A percentile compares a stretch with the other conserved stretches of the same genome.
Conservation (phyloP, 140 eudicot species). For the Stevia rebaudiana region DNA sequence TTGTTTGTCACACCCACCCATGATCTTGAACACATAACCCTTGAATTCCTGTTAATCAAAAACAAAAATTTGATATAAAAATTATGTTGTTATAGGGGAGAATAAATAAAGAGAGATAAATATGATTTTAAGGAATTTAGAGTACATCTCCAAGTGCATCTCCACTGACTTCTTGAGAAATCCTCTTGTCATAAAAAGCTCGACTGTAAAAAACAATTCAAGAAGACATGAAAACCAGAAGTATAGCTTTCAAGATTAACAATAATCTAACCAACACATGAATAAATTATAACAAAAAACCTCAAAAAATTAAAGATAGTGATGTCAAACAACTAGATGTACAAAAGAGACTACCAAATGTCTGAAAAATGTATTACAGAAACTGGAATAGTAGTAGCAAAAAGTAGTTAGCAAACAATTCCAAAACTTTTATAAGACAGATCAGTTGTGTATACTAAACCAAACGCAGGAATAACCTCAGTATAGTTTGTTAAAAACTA, state of each 20-base stretch:
- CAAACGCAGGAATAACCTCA: too few species aligned
- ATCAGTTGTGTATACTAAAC: not conserved
- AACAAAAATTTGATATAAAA: not conserved
- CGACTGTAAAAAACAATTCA: constrained; percentile 19
- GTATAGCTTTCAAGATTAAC: not conserved
- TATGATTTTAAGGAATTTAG: too few species aligned
- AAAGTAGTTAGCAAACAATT: too few species aligned
- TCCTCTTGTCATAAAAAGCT: constrained; percentile 43
- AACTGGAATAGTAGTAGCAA: too few species aligned
- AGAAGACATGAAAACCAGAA: not conserved
- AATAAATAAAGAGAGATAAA: too few species aligned
- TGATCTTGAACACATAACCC: constrained; percentile 50
- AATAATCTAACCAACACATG: not conserved
- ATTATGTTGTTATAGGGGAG: not conserved
- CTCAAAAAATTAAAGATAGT: too few species aligned
- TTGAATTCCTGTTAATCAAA: constrained; percentile 34
- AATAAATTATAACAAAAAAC: not conserved
- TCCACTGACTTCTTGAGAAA: constrained; percentile 44
- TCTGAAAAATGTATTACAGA: too few species aligned
- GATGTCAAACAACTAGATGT: too few species aligned
- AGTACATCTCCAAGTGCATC: constrained; percentile 45
- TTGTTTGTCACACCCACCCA: constrained; percentile 59
- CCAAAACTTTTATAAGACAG: not conserved
- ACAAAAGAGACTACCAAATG: not conserved
- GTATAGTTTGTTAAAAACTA: not conserved